These are phyloP conservation scores for Pulveroboletus ravenelii DNA, from an alignment of 768 basidiomycete species.

Conservation along the genomic window DNA sequence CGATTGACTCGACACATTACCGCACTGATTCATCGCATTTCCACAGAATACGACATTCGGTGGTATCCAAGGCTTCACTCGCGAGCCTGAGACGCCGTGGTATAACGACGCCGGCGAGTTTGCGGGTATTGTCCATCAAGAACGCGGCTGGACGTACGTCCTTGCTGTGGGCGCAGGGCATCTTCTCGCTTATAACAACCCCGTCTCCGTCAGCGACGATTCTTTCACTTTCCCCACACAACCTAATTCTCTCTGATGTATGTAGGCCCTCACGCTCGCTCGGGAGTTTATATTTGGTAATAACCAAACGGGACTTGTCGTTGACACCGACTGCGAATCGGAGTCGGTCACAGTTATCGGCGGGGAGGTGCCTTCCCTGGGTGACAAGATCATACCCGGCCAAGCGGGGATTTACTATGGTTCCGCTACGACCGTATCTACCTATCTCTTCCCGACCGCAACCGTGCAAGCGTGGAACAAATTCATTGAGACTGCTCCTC, in stretches of 20 bases:
- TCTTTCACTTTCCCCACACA: neutral
- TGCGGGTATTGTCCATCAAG: slow-evolving; percentile 70
- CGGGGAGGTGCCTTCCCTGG: slow-evolving; percentile 47
- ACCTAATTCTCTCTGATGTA: neutral
- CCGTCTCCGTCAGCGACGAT: slow-evolving; percentile 40
- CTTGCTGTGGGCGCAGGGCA: slow-evolving; percentile 38
- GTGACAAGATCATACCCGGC: slow-evolving; percentile 47
- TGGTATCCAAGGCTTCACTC: slow-evolving; percentile 69
- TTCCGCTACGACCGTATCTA: slow-evolving; percentile 44
- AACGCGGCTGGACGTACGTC: slow-evolving; percentile 53
- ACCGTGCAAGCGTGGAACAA: slow-evolving; percentile 54
- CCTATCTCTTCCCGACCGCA: slow-evolving; percentile 49
- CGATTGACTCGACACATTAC: neutral
- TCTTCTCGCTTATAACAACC: slow-evolving; percentile 35
- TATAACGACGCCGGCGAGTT: slow-evolving; percentile 51
- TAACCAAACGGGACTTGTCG: slow-evolving; percentile 56
- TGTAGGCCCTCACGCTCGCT: slow-evolving; percentile 55
- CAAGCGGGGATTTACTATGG: slow-evolving; percentile 55
- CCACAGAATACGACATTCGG: slow-evolving; percentile 73
- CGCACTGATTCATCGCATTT: neutral
- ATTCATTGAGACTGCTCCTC: slow-evolving; percentile 42
- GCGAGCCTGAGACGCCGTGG: slow-evolving; percentile 67
- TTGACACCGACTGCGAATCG: slow-evolving; percentile 17
- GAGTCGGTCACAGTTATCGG: slow-evolving; percentile 37
- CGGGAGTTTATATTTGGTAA: slow-evolving; percentile 66